Evolutionary conservation across 495 filamentous ascomycete genomes (phyloP).

Genomic region (Eremomyces bilateralis): DNA sequence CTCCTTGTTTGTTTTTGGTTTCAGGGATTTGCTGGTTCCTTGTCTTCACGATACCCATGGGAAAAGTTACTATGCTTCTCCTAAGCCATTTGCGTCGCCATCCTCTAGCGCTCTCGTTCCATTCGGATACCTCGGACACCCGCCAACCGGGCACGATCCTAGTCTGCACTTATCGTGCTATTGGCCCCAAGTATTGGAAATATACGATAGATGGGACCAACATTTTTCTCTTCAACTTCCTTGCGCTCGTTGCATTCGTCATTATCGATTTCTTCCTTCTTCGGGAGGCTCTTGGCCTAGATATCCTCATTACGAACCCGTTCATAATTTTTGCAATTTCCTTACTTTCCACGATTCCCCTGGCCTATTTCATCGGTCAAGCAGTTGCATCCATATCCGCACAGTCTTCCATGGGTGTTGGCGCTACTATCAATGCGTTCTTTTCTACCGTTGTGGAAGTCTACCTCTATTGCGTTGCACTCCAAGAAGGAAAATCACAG

Average conservation of each 20-base stretch:
- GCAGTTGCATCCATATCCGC: slow-evolving; percentile 98
- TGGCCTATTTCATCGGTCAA: slow-evolving; percentile 99
- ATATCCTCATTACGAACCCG: slow-evolving; percentile 51
- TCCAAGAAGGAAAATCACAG: slow-evolving; percentile 78
- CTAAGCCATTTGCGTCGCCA: slow-evolving; percentile 84
- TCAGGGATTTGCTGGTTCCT: slow-evolving; percentile 84
- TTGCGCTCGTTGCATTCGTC: slow-evolving; percentile 72
- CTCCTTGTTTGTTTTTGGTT: slow-evolving; percentile 68
- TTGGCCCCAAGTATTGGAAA: slow-evolving; percentile 92
- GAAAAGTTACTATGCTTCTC: slow-evolving; percentile 74
- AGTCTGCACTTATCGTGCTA: slow-evolving; percentile 90
- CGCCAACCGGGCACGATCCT: slow-evolving; percentile 72
- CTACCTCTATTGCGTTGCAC: slow-evolving; percentile 88
- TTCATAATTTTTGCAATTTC: slow-evolving; percentile 71
- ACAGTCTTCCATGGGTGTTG: slow-evolving; percentile 98
- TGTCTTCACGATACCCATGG: slow-evolving; percentile 98
- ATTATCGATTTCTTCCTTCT: slow-evolving; percentile 83
- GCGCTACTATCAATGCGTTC: slow-evolving; percentile 94
- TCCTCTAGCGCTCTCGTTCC: slow-evolving; percentile 79
- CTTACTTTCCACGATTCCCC: slow-evolving; percentile 76
- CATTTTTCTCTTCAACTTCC: slow-evolving; percentile 94
- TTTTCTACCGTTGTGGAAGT: slow-evolving; percentile 99
- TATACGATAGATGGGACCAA: slow-evolving; percentile 98
- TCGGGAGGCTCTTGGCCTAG: slow-evolving; percentile 36
- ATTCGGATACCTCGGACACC: slow-evolving; percentile 59